Percentiles rank a stretch among this genome's conserved stretches.
phyloP scores from a whole-genome alignment of 306 rosid genomes.

The Sechiopsis laciniata region DNA sequence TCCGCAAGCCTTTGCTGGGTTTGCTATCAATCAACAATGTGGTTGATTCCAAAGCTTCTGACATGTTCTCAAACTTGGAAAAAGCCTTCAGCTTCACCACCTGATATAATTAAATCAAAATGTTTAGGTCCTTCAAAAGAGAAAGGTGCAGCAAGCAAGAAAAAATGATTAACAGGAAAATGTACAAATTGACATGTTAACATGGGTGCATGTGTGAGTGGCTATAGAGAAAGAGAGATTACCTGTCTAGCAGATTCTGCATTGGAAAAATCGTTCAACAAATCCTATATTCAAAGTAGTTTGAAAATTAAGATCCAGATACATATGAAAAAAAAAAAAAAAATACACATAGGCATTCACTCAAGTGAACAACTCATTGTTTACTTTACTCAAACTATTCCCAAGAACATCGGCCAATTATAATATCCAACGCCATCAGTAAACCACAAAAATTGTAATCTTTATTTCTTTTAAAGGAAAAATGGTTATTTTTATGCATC shows the following conservation, averaged over 20 bases:
- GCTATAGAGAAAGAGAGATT: neutral
- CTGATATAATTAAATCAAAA: conserved; percentile 31
- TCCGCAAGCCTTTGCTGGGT: conserved; percentile 84
- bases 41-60: conserved; percentile 83
- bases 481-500: neutral
- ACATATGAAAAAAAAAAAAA: neutral
- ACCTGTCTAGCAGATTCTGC: conserved; percentile 83
- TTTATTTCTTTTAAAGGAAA: too few relatives aligned
- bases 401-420: neutral
- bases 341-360: too few relatives aligned
- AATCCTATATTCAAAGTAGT: conserved; percentile 42
- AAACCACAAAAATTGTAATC: neutral
- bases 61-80: conserved; percentile 74
- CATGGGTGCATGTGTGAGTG: neutral
- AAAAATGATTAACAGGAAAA: neutral
- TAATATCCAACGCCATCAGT: conserved; percentile 2
- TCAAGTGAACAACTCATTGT: neutral
- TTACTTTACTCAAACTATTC: neutral
- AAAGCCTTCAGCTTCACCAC: conserved; percentile 82
- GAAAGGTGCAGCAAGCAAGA: neutral
- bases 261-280: conserved; percentile 50
- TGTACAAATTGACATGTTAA: neutral
- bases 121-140: neutral
- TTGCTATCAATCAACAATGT: conserved; percentile 70
- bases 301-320: neutral